Evolutionary conservation across 495 filamentous ascomycete genomes (phyloP).

Genomic region (Friedmanniomyces endolithicus): DNA sequence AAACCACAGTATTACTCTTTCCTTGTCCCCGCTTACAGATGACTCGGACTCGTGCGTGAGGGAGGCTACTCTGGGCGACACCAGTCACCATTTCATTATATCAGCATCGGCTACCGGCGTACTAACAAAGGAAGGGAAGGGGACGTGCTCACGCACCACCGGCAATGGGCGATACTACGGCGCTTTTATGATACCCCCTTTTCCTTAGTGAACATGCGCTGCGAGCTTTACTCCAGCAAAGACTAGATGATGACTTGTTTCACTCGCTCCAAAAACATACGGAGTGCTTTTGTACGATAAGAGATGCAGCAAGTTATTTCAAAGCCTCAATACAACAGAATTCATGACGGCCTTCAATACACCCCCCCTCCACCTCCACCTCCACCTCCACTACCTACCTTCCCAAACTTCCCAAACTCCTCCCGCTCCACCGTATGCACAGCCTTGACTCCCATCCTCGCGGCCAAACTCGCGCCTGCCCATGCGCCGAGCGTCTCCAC

Average conservation of each 20-base stretch:
- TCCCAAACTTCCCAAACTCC: slow-evolving; percentile 63
- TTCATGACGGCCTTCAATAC: too few species aligned
- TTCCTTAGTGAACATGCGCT: too few species aligned
- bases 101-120: slow-evolving; percentile 6
- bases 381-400: slow-evolving; percentile 38
- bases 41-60: neutral
- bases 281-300: too few species aligned
- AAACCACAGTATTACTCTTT: neutral
- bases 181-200: too few species aligned
- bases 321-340: too few species aligned
- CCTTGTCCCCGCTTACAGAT: slow-evolving; percentile 2
- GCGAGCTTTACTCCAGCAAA: too few species aligned
- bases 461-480: slow-evolving; percentile 74
- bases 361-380: slow-evolving; percentile 30
- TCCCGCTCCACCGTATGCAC: slow-evolving; percentile 79
- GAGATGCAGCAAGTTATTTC: too few species aligned
- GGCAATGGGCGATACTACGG: too few species aligned
- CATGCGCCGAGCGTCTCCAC: slow-evolving; percentile 78
- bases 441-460: slow-evolving; percentile 62
- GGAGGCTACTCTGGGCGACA: slow-evolving; percentile 11
- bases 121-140: neutral
- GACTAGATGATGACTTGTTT: too few species aligned
- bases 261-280: too few species aligned
- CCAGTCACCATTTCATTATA: neutral
- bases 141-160: slow-evolving; percentile 16